Evolutionary conservation across 2,329 filamentous ascomycete genomes (phyloP).

Genomic region (Paraphoma sp.): DNA sequence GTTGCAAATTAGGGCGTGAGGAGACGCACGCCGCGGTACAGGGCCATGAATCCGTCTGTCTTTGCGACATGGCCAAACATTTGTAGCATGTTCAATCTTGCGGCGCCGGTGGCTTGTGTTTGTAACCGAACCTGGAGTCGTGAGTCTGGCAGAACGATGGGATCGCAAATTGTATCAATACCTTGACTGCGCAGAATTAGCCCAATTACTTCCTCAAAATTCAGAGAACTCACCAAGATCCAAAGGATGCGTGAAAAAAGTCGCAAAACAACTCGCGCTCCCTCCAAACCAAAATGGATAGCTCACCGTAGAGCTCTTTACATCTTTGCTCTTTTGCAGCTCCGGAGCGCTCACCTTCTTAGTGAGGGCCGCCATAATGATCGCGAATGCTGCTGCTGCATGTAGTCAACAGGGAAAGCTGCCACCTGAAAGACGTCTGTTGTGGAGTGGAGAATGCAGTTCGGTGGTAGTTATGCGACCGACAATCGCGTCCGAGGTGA

Average conservation of each 20-base stretch:
- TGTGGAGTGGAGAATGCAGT: conserved; percentile 4
- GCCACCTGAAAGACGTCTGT: conserved; percentile 14
- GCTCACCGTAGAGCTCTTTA: conserved; percentile 50
- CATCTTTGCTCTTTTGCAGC: conserved; percentile 51
- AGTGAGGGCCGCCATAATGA: conserved; percentile 49
- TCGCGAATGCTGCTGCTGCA: conserved; percentile 14
- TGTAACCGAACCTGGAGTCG: conserved; percentile 78
- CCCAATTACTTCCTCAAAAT: conserved; percentile 13
- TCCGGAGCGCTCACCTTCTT: conserved; percentile 41
- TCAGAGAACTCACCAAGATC: conserved; percentile 75
- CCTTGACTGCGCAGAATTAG: conserved; percentile 53
- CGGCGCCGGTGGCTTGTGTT: conserved; percentile 73
- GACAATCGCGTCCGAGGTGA: conserved; percentile 14
- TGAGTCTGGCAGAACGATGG: conserved; percentile 20
- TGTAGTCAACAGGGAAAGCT: conserved; percentile 11
- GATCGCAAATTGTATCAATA: conserved; percentile 26
- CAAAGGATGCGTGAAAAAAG: conserved; percentile 89
- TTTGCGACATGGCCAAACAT: conserved; percentile 84
- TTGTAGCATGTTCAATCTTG: conserved; percentile 77
- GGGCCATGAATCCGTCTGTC: conserved; percentile 75
- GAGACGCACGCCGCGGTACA: conserved; percentile 78
- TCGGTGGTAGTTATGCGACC: conserved; percentile 35
- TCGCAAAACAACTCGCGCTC: conserved; percentile 89
- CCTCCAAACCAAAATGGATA: conserved; percentile 86
- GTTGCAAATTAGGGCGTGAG: background rate